A percentile compares a stretch with the other conserved stretches of the same genome.
phyloP scores from a whole-genome alignment of 352 stramenopile genomes.

The Hyaloperonospora brassicae region DNA sequence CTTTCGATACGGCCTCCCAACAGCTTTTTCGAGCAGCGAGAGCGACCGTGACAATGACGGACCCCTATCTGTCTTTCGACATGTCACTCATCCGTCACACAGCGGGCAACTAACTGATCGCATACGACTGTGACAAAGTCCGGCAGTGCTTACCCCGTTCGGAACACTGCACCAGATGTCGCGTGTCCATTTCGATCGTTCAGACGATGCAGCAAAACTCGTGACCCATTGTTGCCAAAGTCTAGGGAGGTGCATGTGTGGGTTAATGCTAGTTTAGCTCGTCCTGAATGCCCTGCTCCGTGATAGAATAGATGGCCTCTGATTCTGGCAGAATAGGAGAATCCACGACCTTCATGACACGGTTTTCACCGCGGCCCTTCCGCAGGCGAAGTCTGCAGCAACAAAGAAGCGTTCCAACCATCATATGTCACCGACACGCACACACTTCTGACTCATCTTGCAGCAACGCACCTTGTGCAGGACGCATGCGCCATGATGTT shows the following conservation, averaged over 20 bases:
- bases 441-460: neutral
- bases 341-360: conserved; percentile 96
- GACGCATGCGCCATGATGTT: conserved; percentile 87
- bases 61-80: neutral
- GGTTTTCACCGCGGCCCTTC: conserved; percentile 97
- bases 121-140: neutral
- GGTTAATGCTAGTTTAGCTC: conserved; percentile 68
- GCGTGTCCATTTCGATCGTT: neutral
- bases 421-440: conserved; percentile 3
- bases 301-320: conserved; percentile 97
- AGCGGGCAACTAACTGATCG: neutral
- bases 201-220: neutral
- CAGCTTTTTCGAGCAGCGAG: too few species aligned
- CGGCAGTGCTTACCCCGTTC: neutral
- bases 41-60: too few species aligned
- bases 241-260: conserved; percentile 5
- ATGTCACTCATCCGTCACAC: neutral
- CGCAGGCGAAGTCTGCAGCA: conserved; percentile 79
- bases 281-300: conserved; percentile 90
- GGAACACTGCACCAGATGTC: too few species aligned
- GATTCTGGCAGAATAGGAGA: conserved; percentile 95
- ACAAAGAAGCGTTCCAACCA: conserved; percentile 1
- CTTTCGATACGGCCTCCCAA: too few species aligned
- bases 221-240: conserved; percentile 13
- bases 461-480: conserved; percentile 49